Base-by-base conservation (phyloP, 495 filamentous ascomycete species). In the Xylaria scruposa region DNA sequence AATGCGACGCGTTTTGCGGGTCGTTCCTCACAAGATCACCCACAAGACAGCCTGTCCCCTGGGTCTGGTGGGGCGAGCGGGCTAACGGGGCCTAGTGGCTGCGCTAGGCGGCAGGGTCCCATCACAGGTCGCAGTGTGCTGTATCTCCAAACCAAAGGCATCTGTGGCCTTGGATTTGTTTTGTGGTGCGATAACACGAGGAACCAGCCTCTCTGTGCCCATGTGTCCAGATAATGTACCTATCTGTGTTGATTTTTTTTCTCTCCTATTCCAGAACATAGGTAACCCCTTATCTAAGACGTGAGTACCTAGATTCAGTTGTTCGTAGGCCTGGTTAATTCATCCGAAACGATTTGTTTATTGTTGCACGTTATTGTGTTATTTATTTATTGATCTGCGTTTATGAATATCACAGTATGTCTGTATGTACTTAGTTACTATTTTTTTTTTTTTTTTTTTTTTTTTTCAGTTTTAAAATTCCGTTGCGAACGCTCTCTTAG, bases 1-100 rank as follows among this genome's bases (percentile, higher is more conserved):
- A 67, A 19, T 24, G 13, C 19, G 26, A 71, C 70, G 70, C 70
- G 70, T 71, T 70, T 67, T 71, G 62, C 59, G 68, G 70, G 31
- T 42, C 24, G 2, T 47, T 59, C 36, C 68, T 64, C 60, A 64
- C 68, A 29, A 53, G 46, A 61, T 21, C 29, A 24, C 1, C 33
- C 38, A 61, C 7, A 17, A 24, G 38, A 60, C 60, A 31, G 12
- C 65, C 44, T 58, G 51, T 68, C 60, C 33, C 19, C 53, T 67
- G 40, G 58, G 58, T 21, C 58, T 8, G 38, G n/a, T 21, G 54
- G 54, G 15, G 10, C 26, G 2, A 36, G 36, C 33, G 46, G 63
- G 63, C 8, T n/a, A 33, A 21, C 17, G 29, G 24, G 19, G 29
- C 29, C 31, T 36, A 36, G 63, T 42, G 65, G 47, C 65, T 1